Evolutionary conservation across 2,329 filamentous ascomycete genomes (phyloP).

Genomic region (Trichoderma sp.): DNA sequence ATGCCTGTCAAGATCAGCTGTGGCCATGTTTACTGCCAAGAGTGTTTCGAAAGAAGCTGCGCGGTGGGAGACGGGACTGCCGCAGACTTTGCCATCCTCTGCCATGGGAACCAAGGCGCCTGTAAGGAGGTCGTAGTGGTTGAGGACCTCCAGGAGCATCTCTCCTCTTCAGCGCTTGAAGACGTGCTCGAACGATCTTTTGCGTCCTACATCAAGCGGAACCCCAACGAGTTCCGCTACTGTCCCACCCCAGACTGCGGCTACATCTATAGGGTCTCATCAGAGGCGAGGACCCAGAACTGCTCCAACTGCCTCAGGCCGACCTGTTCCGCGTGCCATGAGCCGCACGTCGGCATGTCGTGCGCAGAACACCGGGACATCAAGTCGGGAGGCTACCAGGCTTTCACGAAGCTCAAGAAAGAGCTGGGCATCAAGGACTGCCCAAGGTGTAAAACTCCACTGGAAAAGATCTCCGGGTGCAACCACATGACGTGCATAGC

Average conservation of each 20-base stretch:
- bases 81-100: background rate
- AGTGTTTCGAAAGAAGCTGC: constrained; percentile 43
- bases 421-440: constrained; percentile 46
- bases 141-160: background rate
- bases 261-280: constrained; percentile 44
- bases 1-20: constrained; percentile 42
- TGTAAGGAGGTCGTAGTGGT: background rate
- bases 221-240: constrained; percentile 40
- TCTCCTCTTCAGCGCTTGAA: background rate
- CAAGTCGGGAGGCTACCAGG: constrained; percentile 34
- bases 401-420: constrained; percentile 38
- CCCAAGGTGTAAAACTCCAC: constrained; percentile 43
- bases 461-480: constrained; percentile 51
- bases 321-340: constrained; percentile 43
- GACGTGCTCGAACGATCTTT: constrained; percentile 43
- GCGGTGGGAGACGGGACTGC: background rate
- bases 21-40: constrained; percentile 46
- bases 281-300: constrained; percentile 29
- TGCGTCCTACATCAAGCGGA: constrained; percentile 39
- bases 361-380: constrained; percentile 42
- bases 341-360: constrained; percentile 39
- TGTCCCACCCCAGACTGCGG: constrained; percentile 50
- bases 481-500: constrained; percentile 49
- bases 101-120: background rate
- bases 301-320: constrained; percentile 44